Evolutionary conservation across 176 grass and related monocot genomes (phyloP), one percentile per base, ranked within the genome.

Genomic region (Eragrostis curvula): DNA sequence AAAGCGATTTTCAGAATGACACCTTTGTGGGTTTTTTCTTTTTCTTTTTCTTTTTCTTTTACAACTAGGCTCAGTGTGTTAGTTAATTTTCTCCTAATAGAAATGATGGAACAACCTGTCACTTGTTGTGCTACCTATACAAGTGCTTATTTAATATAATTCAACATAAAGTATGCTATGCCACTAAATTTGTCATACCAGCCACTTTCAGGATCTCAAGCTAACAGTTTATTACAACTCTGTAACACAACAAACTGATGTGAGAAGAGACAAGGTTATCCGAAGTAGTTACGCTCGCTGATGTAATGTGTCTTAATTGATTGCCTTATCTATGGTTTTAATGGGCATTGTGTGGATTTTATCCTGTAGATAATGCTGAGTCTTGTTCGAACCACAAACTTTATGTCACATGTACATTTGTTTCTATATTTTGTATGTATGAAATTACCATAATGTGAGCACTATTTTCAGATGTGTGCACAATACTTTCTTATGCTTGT

Each of bases 61-160:
- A 60, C 28, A 13, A 40, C 61, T 21, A 47, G 24, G 2, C 11
- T 32, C 17, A 46, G 46, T 77, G 14, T 61, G 17, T 77, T 43
- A 25, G 51, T 75, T 75, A n/a, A n/a, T n/a, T n/a, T n/a, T n/a
- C n/a, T n/a, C n/a, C n/a, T n/a, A n/a, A n/a, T n/a, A n/a, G 48
- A 40, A 55, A 58, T 18, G 41, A 44, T 60, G 53, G 23, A 60
- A 76, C 39, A 60, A n/a, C n/a, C n/a, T n/a, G n/a, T n/a, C n/a
- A n/a, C n/a, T n/a, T n/a, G n/a, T 60, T 43, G 39, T 60, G 21
- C 36, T 60, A 7, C 18, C 21, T 76, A n/a, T 27, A 60, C 53
- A 57, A 76, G 36, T 61, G 15, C 39, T 32, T 78, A 47, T 64
- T 25, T 28, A 48, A 30, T 30, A 48, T 28, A 78, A 30, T 78